Evolutionary conservation across 768 basidiomycete species (phyloP).

Genomic region (Suillus cothurnatus): DNA sequence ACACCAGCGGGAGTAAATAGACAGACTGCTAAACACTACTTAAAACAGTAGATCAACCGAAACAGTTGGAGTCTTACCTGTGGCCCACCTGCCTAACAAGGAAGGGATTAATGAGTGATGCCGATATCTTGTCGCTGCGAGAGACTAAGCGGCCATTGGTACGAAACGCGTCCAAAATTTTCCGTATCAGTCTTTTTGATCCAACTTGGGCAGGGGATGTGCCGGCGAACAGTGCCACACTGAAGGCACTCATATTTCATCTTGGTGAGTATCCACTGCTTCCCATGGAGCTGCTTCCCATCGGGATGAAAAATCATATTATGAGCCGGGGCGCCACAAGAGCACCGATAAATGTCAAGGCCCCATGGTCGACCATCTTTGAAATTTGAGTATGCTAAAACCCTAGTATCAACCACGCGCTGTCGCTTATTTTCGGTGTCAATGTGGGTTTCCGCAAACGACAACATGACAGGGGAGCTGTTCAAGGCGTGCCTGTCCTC

Average conservation of each 20-base stretch:
- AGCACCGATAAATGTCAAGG: conserved; percentile 3
- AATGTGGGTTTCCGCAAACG: not conserved
- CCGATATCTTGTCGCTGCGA: not conserved
- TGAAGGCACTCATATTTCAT: not conserved
- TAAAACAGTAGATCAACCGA: too few relatives aligned
- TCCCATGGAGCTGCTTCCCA: not conserved
- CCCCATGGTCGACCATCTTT: not conserved
- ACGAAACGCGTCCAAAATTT: not conserved
- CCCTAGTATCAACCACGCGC: not conserved
- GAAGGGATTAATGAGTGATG: too few relatives aligned
- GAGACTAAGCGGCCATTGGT: not conserved
- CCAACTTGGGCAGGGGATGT: not conserved
- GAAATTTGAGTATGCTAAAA: not conserved
- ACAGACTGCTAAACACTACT: too few relatives aligned
- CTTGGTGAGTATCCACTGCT: not conserved
- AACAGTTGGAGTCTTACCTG: too few relatives aligned
- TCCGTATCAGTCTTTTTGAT: not conserved
- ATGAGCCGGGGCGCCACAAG: too few relatives aligned
- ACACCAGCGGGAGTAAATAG: too few relatives aligned
- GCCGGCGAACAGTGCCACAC: not conserved
- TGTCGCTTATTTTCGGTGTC: not conserved
- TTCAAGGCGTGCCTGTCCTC: conserved; percentile 3
- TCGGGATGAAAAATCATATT: not conserved
- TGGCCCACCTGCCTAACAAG: too few relatives aligned
- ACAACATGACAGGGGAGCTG: conserved; percentile 3